Percentiles rank a stretch among this genome's conserved stretches.
These are phyloP conservation scores for Lipomyces orientalis DNA, from an alignment of 805 yeast species.

Conservation along the genomic window DNA sequence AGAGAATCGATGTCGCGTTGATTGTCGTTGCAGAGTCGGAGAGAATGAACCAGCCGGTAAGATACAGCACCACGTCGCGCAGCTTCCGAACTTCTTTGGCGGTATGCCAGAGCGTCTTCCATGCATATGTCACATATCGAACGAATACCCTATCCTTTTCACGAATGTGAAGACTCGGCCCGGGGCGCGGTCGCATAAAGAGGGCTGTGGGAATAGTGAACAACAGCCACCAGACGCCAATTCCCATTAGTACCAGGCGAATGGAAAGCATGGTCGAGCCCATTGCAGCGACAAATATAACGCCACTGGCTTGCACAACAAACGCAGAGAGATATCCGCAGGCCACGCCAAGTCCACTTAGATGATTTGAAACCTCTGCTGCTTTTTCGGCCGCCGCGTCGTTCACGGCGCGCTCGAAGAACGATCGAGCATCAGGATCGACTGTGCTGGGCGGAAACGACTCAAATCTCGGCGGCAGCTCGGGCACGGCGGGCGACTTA, in stretches of 20 bases:
- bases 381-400: constrained; percentile 24
- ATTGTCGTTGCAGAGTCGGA: constrained; percentile 79
- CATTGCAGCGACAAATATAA: constrained; percentile 54
- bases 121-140: constrained; percentile 61
- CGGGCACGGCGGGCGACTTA: constrained; percentile 5
- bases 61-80: constrained; percentile 68
- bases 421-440: constrained; percentile 21
- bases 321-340: constrained; percentile 73
- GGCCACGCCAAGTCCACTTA: constrained; percentile 75
- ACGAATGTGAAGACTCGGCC: constrained; percentile 44
- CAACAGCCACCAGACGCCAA: constrained; percentile 78
- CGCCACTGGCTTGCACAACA: constrained; percentile 60
- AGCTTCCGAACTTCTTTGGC: constrained; percentile 64
- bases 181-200: constrained; percentile 55
- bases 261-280: constrained; percentile 53
- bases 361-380: constrained; percentile 40
- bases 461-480: constrained; percentile 22
- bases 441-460: constrained; percentile 30
- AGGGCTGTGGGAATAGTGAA: constrained; percentile 68
- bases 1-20: constrained; percentile 76
- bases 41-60: constrained; percentile 76
- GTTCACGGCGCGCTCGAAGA: constrained; percentile 15
- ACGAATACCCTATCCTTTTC: constrained; percentile 33
- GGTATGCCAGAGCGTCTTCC: constrained; percentile 62
- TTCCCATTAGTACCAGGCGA: constrained; percentile 63